phyloP scores from a whole-genome alignment of 1,284 basidiomycete species.

The Volvariella volvacea region DNA sequence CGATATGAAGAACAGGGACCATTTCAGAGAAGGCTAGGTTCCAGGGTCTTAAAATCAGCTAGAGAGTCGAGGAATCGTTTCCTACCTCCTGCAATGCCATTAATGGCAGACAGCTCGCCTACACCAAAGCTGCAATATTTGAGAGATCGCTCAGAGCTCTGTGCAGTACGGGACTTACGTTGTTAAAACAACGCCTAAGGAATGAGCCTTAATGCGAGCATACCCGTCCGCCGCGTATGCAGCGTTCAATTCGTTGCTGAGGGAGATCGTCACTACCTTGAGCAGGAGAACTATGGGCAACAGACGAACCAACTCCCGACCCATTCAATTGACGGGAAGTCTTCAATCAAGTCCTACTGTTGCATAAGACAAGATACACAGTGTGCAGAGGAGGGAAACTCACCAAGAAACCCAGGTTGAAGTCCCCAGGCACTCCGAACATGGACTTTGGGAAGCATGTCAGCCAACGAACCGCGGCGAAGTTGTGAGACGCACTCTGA shows the following conservation, averaged over 20 bases:
- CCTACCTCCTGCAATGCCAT: conserved; percentile 69
- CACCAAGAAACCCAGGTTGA: conserved; percentile 79
- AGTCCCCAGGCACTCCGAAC: conserved; percentile 92
- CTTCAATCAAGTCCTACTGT: conserved; percentile 76
- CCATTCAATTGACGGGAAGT: conserved; percentile 77
- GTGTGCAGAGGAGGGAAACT: conserved; percentile 12
- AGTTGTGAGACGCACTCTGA: conserved; percentile 39
- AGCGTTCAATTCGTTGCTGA: conserved; percentile 81
- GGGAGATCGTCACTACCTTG: conserved; percentile 1
- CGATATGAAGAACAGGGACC: conserved; percentile 89
- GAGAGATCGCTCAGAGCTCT: conserved; percentile 3
- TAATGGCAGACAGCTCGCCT: conserved; percentile 81
- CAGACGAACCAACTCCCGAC: conserved; percentile 73
- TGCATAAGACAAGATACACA: background rate
- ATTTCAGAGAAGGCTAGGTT: conserved; percentile 76
- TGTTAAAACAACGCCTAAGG: conserved; percentile 71
- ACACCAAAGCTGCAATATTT: conserved; percentile 73
- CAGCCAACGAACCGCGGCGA: background rate
- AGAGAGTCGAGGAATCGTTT: background rate
- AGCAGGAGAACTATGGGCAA: conserved; percentile 1
- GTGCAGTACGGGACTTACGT: conserved; percentile 38
- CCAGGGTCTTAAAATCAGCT: background rate
- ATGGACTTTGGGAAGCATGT: conserved; percentile 38
- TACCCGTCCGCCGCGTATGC: conserved; percentile 95
- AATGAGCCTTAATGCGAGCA: conserved; percentile 73